A percentile compares a stretch with the other conserved stretches of the same genome.
Evolutionary conservation across 2,329 filamentous ascomycete species (phyloP).

Genomic region (Ascochyta lentis): DNA sequence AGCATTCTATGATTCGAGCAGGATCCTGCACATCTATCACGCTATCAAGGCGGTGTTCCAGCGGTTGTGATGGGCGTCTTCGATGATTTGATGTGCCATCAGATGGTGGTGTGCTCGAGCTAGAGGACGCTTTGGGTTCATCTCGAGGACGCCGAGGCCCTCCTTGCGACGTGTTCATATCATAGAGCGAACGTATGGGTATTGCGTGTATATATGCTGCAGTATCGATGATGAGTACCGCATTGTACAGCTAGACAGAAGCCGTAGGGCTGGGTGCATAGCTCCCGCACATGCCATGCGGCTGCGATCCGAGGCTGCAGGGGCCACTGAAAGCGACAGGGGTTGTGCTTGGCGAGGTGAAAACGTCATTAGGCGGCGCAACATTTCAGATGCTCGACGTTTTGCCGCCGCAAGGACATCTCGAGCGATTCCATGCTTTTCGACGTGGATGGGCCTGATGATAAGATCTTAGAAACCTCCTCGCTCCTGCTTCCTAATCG

Average conservation of each 20-base stretch:
- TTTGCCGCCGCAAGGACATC: constrained; percentile 20
- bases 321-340: constrained; percentile 23
- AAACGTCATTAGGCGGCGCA: constrained; percentile 18
- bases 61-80: constrained; percentile 1
- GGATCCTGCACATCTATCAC: constrained; percentile 35
- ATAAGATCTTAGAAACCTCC: constrained; percentile 5
- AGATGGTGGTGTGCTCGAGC: background rate
- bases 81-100: background rate
- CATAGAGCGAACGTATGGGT: constrained; percentile 20
- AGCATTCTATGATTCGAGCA: constrained; percentile 39
- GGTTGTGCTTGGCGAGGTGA: constrained; percentile 11
- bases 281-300: constrained; percentile 23
- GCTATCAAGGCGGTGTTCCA: constrained; percentile 4
- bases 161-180: constrained; percentile 32
- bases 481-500: constrained; percentile 17
- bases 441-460: constrained; percentile 5
- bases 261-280: constrained; percentile 15
- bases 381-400: constrained; percentile 14
- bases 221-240: constrained; percentile 12
- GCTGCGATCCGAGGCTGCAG: constrained; percentile 23
- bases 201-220: constrained; percentile 4
- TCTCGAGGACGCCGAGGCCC: constrained; percentile 16
- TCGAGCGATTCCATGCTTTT: constrained; percentile 13
- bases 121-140: constrained; percentile 1
- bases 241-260: constrained; percentile 15